Evolutionary conservation across 148 eudicot genomes (phyloP).

Genomic region (Camellia japonica): DNA sequence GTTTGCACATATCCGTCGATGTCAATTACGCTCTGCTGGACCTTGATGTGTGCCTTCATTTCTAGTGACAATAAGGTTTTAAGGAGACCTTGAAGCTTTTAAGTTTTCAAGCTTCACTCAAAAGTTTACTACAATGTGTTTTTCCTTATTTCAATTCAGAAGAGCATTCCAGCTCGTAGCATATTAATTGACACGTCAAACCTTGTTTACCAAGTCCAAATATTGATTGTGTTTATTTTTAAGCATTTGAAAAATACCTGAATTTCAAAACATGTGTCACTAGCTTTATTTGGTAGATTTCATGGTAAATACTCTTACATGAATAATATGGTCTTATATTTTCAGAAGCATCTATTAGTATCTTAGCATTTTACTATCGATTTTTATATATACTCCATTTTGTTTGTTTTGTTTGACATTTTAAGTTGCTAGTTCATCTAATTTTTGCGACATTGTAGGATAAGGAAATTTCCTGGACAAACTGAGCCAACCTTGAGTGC

Average conservation of each 20-base stretch:
- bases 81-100: background rate
- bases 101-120: background rate
- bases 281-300: background rate
- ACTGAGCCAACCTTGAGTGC: slow-evolving; percentile 98
- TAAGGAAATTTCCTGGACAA: slow-evolving; percentile 97
- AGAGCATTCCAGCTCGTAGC: too few species aligned
- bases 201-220: background rate
- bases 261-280: background rate
- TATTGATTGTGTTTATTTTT: too few species aligned
- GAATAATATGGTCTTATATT: background rate
- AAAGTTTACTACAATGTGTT: background rate
- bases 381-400: too few species aligned
- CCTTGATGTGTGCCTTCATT: too few species aligned
- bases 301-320: background rate
- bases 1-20: too few species aligned
- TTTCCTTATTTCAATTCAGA: background rate
- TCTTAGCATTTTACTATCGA: background rate
- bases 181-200: background rate
- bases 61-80: too few species aligned
- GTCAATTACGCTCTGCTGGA: too few species aligned
- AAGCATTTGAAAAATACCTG: background rate
- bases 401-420: background rate
- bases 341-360: background rate
- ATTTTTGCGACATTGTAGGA: slow-evolving; percentile 43
- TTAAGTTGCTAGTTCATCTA: background rate